Percentiles rank a stretch among this genome's conserved stretches.
These are phyloP conservation scores for Lolium perenne DNA, from an alignment of 176 grass and related monocot species.

Conservation along the genomic window DNA sequence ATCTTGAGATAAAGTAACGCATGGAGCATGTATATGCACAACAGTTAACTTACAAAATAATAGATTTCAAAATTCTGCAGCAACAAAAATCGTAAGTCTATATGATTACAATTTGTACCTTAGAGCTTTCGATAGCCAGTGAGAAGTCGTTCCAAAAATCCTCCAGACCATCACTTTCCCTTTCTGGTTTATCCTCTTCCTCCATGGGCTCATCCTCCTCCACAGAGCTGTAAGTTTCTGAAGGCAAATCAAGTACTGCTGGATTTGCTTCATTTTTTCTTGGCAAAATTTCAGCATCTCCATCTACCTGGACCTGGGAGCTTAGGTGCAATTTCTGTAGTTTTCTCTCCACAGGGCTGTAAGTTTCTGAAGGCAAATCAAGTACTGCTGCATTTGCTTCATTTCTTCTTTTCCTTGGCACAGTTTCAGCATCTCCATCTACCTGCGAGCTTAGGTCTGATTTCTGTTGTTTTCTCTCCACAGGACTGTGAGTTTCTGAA, in stretches of 20 bases:
- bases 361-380: constrained; percentile 43
- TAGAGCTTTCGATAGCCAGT: constrained; percentile 83
- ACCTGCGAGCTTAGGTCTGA: constrained; percentile 36
- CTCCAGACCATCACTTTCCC: constrained; percentile 75
- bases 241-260: constrained; percentile 36
- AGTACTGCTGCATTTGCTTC: constrained; percentile 20
- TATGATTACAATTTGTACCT: constrained; percentile 54
- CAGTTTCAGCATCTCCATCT: constrained; percentile 22
- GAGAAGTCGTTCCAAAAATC: constrained; percentile 94
- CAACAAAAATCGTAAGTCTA: constrained; percentile 12
- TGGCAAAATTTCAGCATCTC: constrained; percentile 20
- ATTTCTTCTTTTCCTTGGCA: constrained; percentile 40
- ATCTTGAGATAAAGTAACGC: constrained; percentile 20
- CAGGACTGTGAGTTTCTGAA: constrained; percentile 37
- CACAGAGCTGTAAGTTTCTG: constrained; percentile 38
- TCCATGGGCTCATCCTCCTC: constrained; percentile 47
- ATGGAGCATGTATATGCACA: constrained; percentile 13
- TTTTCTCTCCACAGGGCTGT: constrained; percentile 49
- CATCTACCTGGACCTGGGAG: constrained; percentile 34
- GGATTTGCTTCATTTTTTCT: constrained; percentile 38
- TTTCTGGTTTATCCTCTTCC: constrained; percentile 52
- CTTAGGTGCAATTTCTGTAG: constrained; percentile 34
- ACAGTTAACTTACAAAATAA: constrained; percentile 35
- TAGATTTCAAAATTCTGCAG: neutral
- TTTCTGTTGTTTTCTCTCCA: constrained; percentile 51